Base-by-base conservation (phyloP, 164 flowering plant species). In the Brasenia schreberi region DNA sequence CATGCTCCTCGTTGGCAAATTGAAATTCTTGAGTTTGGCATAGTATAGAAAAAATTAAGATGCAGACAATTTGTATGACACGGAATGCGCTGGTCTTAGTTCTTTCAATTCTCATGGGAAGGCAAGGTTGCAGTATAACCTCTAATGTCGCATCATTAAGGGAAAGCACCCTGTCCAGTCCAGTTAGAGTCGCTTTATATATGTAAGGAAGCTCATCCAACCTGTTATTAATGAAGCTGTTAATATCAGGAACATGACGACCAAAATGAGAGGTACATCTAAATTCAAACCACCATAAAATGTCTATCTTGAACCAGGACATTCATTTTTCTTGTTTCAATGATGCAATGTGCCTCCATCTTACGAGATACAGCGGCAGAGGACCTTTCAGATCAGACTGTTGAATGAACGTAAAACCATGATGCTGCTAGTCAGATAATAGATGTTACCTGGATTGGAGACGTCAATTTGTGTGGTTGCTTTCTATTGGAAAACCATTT, bases 51-150 rank as follows among this genome's bases (percentile, higher is more conserved):
- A 83, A 89, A 68, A 92, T 79, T 66, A 87, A 75, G 61, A 84
- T 63, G 43, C 84, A 77, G 23, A 83, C 85, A 61, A 81, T 64
- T 70, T 92, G 97, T 49, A 92, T 69, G 16, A 84, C 82, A 62
- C 92, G 86, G 65, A 77, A 81, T 73, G 93, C 90, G 62, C 96
- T 87, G 62, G 19, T 72, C 69, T 80, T 80, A 19, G 82, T 72
- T 66, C 83, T 69, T 62, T 81, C 81, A 42, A 18, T n/a, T 61
- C 59, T n/a, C 77, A 87, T 64, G 19, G 59, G 73, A 67, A 76
- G 80, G 67, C 84, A 87, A 43, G 92, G 81, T 69, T 83, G 82
- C 64, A 89, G 69, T 43, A 73, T 43, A 42, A 65, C 77, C 33
- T 70, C 76, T 43, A 92, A 72, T 42, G 78, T 72, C 18, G 19